These are phyloP conservation scores for Astrocystis sublimbata DNA, from an alignment of 495 filamentous ascomycete genomes.

Conservation along the genomic window DNA sequence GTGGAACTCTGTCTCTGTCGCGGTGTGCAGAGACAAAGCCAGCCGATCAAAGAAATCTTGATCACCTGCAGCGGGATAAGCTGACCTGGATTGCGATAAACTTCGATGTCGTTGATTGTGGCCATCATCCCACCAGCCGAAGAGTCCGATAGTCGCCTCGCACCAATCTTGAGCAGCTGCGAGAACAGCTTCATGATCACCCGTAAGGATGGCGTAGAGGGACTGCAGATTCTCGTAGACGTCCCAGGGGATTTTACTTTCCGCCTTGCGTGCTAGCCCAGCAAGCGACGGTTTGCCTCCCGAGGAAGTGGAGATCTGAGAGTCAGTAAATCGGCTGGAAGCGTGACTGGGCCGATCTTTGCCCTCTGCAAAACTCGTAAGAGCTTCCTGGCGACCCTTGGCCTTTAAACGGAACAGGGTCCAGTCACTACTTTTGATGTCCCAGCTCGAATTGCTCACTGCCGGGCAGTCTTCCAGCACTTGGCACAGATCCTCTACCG, in stretches of 20 bases:
- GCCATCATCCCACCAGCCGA: conserved; percentile 86
- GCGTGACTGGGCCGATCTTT: conserved; percentile 47
- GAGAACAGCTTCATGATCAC: conserved; percentile 67
- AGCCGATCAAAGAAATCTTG: conserved; percentile 51
- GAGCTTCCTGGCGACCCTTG: conserved; percentile 61
- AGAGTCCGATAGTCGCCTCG: conserved; percentile 76
- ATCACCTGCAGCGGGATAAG: conserved; percentile 17
- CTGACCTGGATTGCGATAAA: conserved; percentile 42
- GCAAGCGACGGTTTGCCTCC: conserved; percentile 40
- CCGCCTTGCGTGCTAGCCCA: conserved; percentile 69
- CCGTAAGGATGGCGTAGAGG: conserved; percentile 75
- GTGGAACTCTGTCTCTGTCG: conserved; percentile 55
- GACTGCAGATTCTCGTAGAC: conserved; percentile 77
- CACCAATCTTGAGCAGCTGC: conserved; percentile 77
- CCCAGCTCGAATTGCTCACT: conserved; percentile 64
- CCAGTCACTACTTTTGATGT: conserved; percentile 76
- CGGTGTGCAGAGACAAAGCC: conserved; percentile 49
- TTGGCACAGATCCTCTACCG: conserved; percentile 62
- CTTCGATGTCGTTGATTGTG: conserved; percentile 50
- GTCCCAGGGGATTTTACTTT: conserved; percentile 80
- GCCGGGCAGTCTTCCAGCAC: conserved; percentile 73
- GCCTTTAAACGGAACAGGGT: conserved; percentile 71
- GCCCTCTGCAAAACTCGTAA: conserved; percentile 75
- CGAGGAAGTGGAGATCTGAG: conserved; percentile 38
- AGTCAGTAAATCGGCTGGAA: conserved; percentile 33